phyloP scores from a whole-genome alignment of 176 grass and related monocot genomes.

The Guadua angustifolia region DNA sequence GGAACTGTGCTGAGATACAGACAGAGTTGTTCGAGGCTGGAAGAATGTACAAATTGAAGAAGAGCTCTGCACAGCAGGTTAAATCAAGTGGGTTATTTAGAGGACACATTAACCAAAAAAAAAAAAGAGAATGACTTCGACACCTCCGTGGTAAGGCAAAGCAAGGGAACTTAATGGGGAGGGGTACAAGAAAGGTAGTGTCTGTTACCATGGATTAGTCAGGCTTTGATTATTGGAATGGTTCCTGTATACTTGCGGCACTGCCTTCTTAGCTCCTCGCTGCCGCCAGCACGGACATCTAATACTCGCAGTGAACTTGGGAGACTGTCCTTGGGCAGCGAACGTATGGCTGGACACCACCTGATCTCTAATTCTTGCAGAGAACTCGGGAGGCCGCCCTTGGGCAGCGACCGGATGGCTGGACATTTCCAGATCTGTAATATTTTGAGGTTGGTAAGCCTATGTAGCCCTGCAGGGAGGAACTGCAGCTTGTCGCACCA shows the following conservation, averaged over 20 bases:
- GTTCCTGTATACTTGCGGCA: constrained; percentile 37
- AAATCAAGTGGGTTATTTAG: background rate
- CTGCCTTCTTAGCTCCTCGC: constrained; percentile 7
- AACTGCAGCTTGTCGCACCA: accelerated
- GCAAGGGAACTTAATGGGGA: background rate
- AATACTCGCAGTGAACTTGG: background rate
- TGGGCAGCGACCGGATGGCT: background rate
- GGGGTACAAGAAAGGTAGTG: background rate
- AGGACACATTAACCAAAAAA: constrained; percentile 1
- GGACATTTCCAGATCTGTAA: accelerated
- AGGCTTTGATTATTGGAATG: background rate
- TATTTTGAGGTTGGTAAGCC: background rate
- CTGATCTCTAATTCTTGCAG: background rate
- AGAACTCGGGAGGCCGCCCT: background rate
- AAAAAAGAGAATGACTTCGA: background rate
- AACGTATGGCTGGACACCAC: background rate
- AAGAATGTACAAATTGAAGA: background rate
- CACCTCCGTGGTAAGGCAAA: background rate
- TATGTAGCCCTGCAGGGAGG: background rate
- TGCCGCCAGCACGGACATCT: accelerated
- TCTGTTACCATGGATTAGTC: constrained; percentile 27
- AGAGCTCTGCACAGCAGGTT: background rate
- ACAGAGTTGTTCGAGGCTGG: background rate
- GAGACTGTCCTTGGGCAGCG: background rate
- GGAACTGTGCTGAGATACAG: background rate